Evolutionary conservation across 352 stramenopile species (phyloP).

Genomic region (Phytopythium ostracodes): DNA sequence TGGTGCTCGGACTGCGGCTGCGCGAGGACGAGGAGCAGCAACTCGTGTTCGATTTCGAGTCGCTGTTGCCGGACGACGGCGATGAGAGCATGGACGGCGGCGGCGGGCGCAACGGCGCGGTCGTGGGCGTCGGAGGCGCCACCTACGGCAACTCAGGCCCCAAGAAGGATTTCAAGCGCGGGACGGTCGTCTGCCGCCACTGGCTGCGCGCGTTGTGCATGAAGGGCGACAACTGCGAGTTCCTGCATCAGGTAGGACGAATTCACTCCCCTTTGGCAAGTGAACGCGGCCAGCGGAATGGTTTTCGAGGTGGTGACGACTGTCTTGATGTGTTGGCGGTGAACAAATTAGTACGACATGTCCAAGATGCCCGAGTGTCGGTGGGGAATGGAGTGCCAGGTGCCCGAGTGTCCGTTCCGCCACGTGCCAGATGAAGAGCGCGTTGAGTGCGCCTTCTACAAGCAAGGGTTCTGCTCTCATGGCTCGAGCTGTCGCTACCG

Average conservation of each 20-base stretch:
- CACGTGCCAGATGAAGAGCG: constrained; percentile 95
- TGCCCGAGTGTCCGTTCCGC: constrained; percentile 96
- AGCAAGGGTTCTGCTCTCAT: constrained; percentile 97
- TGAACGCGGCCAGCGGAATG: background rate
- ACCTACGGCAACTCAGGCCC: constrained; percentile 27
- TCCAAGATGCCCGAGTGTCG: constrained; percentile 97
- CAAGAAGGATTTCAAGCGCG: constrained; percentile 88
- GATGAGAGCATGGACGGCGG: constrained; percentile 49
- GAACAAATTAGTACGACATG: constrained; percentile 88
- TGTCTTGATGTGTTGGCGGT: background rate
- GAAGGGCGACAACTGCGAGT: constrained; percentile 97
- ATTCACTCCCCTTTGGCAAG: background rate
- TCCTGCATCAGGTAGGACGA: constrained; percentile 76
- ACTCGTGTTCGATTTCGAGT: constrained; percentile 84
- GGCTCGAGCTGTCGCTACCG: constrained; percentile 94
- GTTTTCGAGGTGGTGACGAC: background rate
- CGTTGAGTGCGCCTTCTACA: constrained; percentile 97
- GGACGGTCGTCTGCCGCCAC: constrained; percentile 97
- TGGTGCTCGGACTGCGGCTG: constrained; percentile 76
- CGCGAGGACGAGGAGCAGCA: constrained; percentile 77
- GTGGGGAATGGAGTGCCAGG: constrained; percentile 96
- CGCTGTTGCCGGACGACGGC: constrained; percentile 57
- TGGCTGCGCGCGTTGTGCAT: constrained; percentile 97
- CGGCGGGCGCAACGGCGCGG: constrained; percentile 23
- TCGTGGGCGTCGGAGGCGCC: constrained; percentile 36